A percentile compares a stretch with the other conserved stretches of the same genome.
Conservation (phyloP, 2,329 filamentous ascomycete species). For the Sphaerulina vaccinii region DNA sequence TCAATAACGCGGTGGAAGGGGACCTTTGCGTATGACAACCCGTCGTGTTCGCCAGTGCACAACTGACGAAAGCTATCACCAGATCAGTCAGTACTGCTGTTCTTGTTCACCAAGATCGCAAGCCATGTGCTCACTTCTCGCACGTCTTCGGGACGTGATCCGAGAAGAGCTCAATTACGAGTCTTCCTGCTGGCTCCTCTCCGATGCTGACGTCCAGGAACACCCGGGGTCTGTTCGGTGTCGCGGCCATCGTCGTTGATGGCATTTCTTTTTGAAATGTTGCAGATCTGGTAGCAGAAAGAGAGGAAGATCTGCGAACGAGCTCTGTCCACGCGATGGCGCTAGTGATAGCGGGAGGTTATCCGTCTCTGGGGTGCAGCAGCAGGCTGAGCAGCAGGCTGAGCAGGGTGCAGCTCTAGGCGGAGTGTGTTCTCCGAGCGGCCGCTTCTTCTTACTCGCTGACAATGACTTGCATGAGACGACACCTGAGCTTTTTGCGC, state of each 20-base stretch:
- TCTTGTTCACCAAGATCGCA: neutral
- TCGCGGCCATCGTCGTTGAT: constrained; percentile 20
- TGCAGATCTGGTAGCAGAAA: constrained; percentile 5
- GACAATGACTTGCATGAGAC: neutral
- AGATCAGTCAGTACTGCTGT: constrained; percentile 17
- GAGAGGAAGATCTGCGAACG: neutral
- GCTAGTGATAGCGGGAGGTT: too few relatives aligned
- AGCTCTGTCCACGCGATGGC: neutral
- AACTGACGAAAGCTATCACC: constrained; percentile 45
- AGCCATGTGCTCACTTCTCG: constrained; percentile 42
- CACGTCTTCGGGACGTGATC: constrained; percentile 48
- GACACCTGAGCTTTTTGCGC: neutral
- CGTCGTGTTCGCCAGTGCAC: constrained; percentile 42
- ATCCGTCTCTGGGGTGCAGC: too few relatives aligned
- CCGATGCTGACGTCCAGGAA: constrained; percentile 46
- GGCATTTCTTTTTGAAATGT: neutral
- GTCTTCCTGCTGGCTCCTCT: constrained; percentile 42
- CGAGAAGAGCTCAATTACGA: constrained; percentile 47
- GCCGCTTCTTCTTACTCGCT: neutral
- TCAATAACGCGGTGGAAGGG: constrained; percentile 46
- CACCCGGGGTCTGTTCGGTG: constrained; percentile 37
- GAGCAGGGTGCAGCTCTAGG: neutral
- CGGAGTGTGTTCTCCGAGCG: neutral
- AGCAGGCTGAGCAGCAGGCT: neutral
- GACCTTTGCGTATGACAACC: constrained; percentile 40